phyloP scores from a whole-genome alignment of 371 early-diverging fungal genomes.

The Vairimorpha ceranae region DNA sequence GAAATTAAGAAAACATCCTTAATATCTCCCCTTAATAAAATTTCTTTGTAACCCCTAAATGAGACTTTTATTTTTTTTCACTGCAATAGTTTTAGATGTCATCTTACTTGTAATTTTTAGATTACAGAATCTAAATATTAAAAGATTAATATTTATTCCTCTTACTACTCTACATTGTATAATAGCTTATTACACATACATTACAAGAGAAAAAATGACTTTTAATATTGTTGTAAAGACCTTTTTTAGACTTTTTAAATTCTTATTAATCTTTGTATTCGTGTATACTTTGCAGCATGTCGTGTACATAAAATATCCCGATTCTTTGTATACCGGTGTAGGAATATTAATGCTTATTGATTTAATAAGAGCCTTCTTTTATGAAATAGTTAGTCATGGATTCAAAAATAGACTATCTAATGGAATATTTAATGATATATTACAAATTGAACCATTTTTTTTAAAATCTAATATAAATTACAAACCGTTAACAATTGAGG shows the following conservation, averaged over 20 bases:
- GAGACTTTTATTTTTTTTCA: too few species aligned
- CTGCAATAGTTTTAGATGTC: not conserved
- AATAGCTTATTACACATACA: conserved; percentile 4
- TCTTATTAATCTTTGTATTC: not conserved
- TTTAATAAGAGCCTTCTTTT: conserved; percentile 30
- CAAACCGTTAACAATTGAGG: conserved; percentile 13
- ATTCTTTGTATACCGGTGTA: not conserved
- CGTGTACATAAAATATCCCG: not conserved
- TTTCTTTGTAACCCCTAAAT: too few species aligned
- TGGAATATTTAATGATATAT: conserved; percentile 50
- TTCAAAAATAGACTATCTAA: conserved; percentile 43
- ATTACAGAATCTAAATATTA: not conserved
- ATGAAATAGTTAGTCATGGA: conserved; percentile 30
- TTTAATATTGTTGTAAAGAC: conserved; percentile 19
- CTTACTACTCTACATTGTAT: not conserved
- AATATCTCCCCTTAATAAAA: too few species aligned
- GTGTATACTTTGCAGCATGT: not conserved
- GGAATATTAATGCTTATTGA: conserved; percentile 13
- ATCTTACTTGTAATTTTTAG: not conserved
- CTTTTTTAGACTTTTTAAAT: conserved; percentile 26
- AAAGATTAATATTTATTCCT: conserved; percentile 17
- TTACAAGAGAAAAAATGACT: not conserved
- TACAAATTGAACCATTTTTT: conserved; percentile 46
- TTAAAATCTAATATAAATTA: not conserved
- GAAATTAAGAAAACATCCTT: too few species aligned